Percentiles rank a stretch among this genome's conserved stretches.
Evolutionary conservation across 306 rosid species (phyloP).

Genomic region (Cicer bijugum): DNA sequence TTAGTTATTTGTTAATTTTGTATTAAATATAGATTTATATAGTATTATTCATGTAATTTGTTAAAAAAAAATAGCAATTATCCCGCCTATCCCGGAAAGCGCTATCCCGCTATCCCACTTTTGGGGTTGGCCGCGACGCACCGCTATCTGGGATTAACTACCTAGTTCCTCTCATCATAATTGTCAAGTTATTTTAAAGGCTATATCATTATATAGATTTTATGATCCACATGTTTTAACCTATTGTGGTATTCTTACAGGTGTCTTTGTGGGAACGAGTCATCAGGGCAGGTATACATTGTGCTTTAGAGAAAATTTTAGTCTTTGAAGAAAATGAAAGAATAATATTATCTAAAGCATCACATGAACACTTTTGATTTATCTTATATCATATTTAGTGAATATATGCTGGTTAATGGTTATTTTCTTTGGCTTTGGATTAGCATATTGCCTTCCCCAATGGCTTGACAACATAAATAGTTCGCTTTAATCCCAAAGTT

Average conservation of each 20-base stretch:
- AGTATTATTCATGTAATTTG: too few relatives aligned
- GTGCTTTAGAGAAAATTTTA: constrained; percentile 35
- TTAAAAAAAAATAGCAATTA: too few relatives aligned
- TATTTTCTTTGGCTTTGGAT: constrained; percentile 27
- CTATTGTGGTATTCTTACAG: constrained; percentile 55
- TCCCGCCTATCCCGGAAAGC: too few relatives aligned
- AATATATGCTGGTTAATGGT: constrained; percentile 9
- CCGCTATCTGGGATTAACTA: too few relatives aligned
- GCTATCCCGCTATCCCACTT: too few relatives aligned
- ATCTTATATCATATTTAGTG: constrained; percentile 15
- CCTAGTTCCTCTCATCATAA: background rate
- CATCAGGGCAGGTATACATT: constrained; percentile 74
- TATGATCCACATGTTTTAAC: constrained; percentile 44
- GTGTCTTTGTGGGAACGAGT: constrained; percentile 70
- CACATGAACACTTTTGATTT: constrained; percentile 2
- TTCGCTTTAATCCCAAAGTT: constrained; percentile 11
- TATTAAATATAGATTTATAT: too few relatives aligned
- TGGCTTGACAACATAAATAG: constrained; percentile 19
- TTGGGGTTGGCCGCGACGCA: too few relatives aligned
- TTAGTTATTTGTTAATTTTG: too few relatives aligned
- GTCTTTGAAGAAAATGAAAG: constrained; percentile 21
- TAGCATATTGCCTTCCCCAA: constrained; percentile 8
- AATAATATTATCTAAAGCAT: background rate
- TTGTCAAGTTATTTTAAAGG: constrained; percentile 10
- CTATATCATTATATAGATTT: constrained; percentile 20